phyloP scores from a whole-genome alignment of 257 asterid genomes.

The Lithospermum erythrorhizon region DNA sequence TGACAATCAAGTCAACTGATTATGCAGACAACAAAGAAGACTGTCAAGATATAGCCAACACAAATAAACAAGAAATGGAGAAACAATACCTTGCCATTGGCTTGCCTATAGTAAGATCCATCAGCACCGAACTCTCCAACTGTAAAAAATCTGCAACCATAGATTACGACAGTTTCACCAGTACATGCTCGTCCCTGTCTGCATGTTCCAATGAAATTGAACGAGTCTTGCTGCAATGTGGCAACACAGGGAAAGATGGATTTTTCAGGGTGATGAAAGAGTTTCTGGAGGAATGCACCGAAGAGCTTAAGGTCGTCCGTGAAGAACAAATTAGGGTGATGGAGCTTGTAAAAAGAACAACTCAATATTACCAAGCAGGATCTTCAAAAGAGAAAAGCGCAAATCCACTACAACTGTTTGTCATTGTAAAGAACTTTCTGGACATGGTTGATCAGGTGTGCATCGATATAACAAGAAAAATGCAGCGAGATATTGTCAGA shows the following conservation, averaged over 20 bases:
- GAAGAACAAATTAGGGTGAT: conserved; percentile 63
- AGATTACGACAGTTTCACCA: conserved; percentile 40
- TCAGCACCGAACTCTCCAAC: conserved; percentile 32
- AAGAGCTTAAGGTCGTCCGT: conserved; percentile 52
- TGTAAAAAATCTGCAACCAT: conserved; percentile 58
- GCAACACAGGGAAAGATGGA: conserved; percentile 27
- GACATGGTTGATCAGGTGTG: conserved; percentile 58
- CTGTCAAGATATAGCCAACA: conserved; percentile 9
- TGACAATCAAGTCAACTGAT: neutral
- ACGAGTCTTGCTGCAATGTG: conserved; percentile 24
- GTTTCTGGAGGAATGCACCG: conserved; percentile 62
- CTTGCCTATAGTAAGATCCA: conserved; percentile 29
- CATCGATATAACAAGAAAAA: conserved; percentile 35
- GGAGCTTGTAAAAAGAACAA: conserved; percentile 56
- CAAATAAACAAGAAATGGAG: conserved; percentile 23
- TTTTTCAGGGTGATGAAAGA: conserved; percentile 48
- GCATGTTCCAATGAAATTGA: conserved; percentile 31
- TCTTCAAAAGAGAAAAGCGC: conserved; percentile 29
- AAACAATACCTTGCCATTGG: conserved; percentile 42
- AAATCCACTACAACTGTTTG: conserved; percentile 46
- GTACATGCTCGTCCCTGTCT: conserved; percentile 26
- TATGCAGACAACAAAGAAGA: neutral
- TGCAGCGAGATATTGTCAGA: conserved; percentile 17
- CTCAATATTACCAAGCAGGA: conserved; percentile 58
- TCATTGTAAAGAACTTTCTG: conserved; percentile 57